These are phyloP conservation scores for Geotrichum restrictum DNA, from an alignment of 1,139 yeast species.

Conservation along the genomic window DNA sequence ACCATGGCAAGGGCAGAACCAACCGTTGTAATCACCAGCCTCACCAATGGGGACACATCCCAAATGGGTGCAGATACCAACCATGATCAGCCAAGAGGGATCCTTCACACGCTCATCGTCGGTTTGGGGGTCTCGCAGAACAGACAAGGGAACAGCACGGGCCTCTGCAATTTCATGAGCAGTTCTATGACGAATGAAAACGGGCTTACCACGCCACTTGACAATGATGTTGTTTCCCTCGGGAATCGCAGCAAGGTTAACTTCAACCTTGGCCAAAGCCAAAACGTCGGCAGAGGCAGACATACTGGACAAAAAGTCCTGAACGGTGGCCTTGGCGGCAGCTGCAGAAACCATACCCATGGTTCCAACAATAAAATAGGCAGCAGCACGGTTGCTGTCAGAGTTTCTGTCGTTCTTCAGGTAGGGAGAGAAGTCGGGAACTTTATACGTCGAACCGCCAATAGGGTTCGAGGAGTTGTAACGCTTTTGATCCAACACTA, in stretches of 20 bases:
- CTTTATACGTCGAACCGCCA: conserved; percentile 69
- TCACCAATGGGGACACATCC: conserved; percentile 99
- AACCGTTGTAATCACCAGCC: conserved; percentile 99
- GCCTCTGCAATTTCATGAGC: conserved; percentile 92
- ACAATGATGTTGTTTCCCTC: conserved; percentile 97
- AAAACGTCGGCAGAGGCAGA: conserved; percentile 98
- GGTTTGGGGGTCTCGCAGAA: conserved; percentile 89
- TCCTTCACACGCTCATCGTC: conserved; percentile 92
- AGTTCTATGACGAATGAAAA: conserved; percentile 98
- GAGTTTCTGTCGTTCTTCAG: conserved; percentile 66
- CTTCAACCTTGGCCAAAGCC: conserved; percentile 99
- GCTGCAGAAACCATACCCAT: conserved; percentile 92
- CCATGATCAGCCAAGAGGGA: conserved; percentile 98
- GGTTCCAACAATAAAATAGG: conserved; percentile 97
- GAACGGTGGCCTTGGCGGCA: conserved; percentile 97
- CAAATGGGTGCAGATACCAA: conserved; percentile 99
- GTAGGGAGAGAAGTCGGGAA: conserved; percentile 86
- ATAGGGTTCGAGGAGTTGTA: conserved; percentile 36
- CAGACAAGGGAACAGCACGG: conserved; percentile 64
- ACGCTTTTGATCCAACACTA: conserved; percentile 23
- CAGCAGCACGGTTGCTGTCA: conserved; percentile 74
- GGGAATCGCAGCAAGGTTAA: conserved; percentile 88
- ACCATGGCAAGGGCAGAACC: conserved; percentile 99
- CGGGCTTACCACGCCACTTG: conserved; percentile 99
- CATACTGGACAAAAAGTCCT: conserved; percentile 87